Evolutionary conservation across 2,329 filamentous ascomycete species (phyloP), one percentile per base, ranked within the genome.

Genomic region (Hymenoscyphus scutula): DNA sequence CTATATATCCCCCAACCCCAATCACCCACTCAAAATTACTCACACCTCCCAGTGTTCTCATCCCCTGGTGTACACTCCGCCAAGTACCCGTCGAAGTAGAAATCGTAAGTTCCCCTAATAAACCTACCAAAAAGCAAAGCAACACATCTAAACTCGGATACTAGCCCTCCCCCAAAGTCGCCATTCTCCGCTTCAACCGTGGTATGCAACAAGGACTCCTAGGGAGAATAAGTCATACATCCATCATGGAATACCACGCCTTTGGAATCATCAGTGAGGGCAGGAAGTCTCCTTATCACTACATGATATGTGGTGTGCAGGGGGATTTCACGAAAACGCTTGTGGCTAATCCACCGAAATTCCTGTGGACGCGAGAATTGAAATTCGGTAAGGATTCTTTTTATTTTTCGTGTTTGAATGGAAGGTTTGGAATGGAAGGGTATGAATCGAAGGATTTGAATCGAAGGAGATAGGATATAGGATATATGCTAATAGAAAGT

Each of bases 281-380:
- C 25, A 71, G 70, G 7, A 74, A 75, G 38, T 73, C 76, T 15
- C 53, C 51, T 1, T 72, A 67, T 65, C 76, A 78, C 67, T 78
- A 78, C 68, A 77, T 78, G 75, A 77, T 78, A 48, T 78, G 76
- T 63, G 76, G 76, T 59, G 76, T 78, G 13, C 76, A 78, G 65
- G 76, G 76, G 27, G 76, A 78, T 65, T 78, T 78, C 64, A 78
- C 76, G 1, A 74, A 72, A 62, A 72, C 69, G 10, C 72, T 78
- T 23, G 76, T 78, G n/a, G 64, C 59, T n/a, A 68, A 78, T 64
- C 76, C 76, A 15, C 76, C 76, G 13, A 77, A 75, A 67, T 71
- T 70, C 0, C 71, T 78, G 29, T 78, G 76, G 76, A 78, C 76
- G 5, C 65, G 76, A 19, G 75, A 78, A 66, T 69, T 78, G 41